Conservation (phyloP, 78 protist species). For the Dictyostelium firmibasis region DNA sequence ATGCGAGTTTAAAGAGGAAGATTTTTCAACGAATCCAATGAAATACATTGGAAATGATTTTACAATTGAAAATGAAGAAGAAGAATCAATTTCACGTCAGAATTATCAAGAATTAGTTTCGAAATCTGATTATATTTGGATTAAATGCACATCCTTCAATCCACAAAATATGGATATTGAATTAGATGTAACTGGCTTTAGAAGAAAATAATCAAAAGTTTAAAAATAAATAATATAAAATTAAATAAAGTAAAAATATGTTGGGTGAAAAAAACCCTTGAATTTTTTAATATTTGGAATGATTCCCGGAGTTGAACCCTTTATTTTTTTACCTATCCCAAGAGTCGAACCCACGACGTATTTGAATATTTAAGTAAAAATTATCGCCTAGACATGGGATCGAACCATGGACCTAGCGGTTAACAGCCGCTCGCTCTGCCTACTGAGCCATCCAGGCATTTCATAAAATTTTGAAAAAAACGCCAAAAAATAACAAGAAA, state of each 20-base stretch:
- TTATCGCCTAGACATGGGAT: conserved; percentile 28
- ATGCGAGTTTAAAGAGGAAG: not conserved
- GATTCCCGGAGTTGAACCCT: too few relatives aligned
- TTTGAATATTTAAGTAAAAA: too few relatives aligned
- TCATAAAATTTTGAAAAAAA: too few relatives aligned
- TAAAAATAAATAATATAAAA: too few relatives aligned
- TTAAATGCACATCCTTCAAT: not conserved
- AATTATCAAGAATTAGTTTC: not conserved
- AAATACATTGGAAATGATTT: not conserved
- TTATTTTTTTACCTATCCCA: too few relatives aligned
- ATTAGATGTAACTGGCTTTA: not conserved
- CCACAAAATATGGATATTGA: not conserved
- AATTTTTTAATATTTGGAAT: too few relatives aligned
- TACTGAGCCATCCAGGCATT: conserved; percentile 47
- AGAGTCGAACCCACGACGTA: too few relatives aligned
- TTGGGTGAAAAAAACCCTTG: too few relatives aligned
- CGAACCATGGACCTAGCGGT: conserved; percentile 60
- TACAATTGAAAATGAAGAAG: not conserved
- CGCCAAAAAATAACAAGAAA: too few relatives aligned
- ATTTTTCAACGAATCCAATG: not conserved
- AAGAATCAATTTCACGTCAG: not conserved
- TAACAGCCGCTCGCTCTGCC: conserved; percentile 68
- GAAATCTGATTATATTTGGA: not conserved
- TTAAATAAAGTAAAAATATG: too few relatives aligned
- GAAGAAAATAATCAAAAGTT: not conserved